Percentiles rank a stretch among this genome's conserved stretches.
Conservation (phyloP, 2,329 filamentous ascomycete species). For the Zopfia rhizophila region DNA sequence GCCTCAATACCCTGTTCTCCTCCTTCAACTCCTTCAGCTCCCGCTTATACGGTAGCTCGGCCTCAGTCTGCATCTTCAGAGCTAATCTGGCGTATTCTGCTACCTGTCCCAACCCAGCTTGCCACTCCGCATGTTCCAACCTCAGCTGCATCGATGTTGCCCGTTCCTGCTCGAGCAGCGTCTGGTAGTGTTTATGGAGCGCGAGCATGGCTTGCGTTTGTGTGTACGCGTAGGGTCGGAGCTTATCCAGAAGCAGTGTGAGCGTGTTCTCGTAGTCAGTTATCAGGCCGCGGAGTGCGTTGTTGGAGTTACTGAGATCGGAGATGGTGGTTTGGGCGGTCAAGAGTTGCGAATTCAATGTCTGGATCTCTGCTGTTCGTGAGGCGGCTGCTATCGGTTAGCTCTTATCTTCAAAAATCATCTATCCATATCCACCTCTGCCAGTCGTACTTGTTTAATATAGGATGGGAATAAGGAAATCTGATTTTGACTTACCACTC, state of each 20-base stretch:
- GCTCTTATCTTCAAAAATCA: neutral
- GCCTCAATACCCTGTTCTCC: constrained; percentile 59
- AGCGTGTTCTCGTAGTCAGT: constrained; percentile 57
- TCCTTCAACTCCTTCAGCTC: constrained; percentile 56
- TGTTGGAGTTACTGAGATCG: constrained; percentile 36
- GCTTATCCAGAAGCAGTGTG: constrained; percentile 50
- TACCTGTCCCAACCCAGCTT: constrained; percentile 56
- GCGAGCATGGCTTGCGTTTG: constrained; percentile 56
- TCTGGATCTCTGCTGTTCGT: constrained; percentile 41
- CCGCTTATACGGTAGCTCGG: constrained; percentile 47
- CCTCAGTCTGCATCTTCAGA: constrained; percentile 51
- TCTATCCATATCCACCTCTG: neutral
- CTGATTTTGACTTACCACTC: constrained; percentile 34
- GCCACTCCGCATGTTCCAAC: constrained; percentile 61
- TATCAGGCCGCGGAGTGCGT: constrained; percentile 41
- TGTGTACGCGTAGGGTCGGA: constrained; percentile 49
- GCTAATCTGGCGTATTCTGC: constrained; percentile 55
- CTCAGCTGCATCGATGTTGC: constrained; percentile 57
- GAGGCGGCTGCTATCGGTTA: constrained; percentile 43
- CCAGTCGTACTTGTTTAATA: neutral
- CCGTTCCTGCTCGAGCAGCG: constrained; percentile 55
- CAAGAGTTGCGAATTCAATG: constrained; percentile 44
- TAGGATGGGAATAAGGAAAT: constrained; percentile 4
- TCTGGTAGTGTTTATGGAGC: constrained; percentile 60
- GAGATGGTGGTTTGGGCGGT: constrained; percentile 38